Conservation (phyloP, 495 filamentous ascomycete species). For the Bacidia gigantensis region DNA sequence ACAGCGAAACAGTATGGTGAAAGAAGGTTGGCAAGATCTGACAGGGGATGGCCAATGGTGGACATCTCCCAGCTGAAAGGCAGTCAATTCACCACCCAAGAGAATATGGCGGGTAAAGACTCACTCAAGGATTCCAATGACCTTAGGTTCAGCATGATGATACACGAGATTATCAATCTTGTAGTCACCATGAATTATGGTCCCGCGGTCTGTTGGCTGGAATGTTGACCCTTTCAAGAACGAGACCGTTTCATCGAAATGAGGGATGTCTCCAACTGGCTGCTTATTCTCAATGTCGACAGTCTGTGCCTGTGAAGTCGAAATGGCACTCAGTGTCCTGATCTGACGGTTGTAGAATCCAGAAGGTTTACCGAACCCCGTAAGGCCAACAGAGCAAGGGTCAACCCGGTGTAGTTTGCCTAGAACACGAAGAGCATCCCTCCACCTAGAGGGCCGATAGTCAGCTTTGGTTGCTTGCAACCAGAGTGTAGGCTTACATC, state of each 20-base stretch:
- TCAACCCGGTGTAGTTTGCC: conserved; percentile 70
- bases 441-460: conserved; percentile 54
- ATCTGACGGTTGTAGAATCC: conserved; percentile 87
- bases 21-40: conserved; percentile 69
- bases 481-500: conserved; percentile 35
- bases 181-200: conserved; percentile 87
- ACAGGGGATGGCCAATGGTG: conserved; percentile 85
- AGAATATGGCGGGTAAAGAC: conserved; percentile 17
- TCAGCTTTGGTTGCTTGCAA: conserved; percentile 4
- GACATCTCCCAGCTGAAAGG: conserved; percentile 76
- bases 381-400: conserved; percentile 49
- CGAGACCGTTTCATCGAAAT: conserved; percentile 61
- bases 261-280: conserved; percentile 68
- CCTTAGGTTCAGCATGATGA: conserved; percentile 71
- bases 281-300: conserved; percentile 61
- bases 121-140: conserved; percentile 85
- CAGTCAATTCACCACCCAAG: not conserved
- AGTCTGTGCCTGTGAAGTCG: conserved; percentile 57
- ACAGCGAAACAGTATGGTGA: conserved; percentile 42
- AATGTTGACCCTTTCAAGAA: conserved; percentile 57
- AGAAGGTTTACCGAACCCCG: conserved; percentile 53
- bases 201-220: conserved; percentile 65
- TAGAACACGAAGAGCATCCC: conserved; percentile 67
- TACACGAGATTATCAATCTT: conserved; percentile 98
- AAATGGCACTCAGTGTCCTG: conserved; percentile 64